Percentiles rank a stretch among this genome's conserved stretches.
phyloP scores from a whole-genome alignment of 768 basidiomycete species.

The Lentinus tigrinus region DNA sequence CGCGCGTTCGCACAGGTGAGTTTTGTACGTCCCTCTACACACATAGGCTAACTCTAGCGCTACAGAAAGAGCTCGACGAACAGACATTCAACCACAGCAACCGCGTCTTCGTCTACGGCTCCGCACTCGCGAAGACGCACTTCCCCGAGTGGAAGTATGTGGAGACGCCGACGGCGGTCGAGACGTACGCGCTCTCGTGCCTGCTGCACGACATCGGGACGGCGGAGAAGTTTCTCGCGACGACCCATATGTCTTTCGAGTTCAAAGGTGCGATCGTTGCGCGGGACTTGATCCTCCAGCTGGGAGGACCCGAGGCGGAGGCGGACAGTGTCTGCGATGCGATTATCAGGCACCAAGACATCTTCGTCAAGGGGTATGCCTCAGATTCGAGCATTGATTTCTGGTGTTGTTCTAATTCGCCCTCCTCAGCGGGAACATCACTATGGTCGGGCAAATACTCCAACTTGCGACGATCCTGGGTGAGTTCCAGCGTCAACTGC shows the following conservation, averaged over 20 bases:
- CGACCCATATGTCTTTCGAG: conserved; percentile 57
- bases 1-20: conserved; percentile 40
- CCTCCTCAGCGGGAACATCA: conserved; percentile 43
- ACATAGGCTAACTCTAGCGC: not conserved
- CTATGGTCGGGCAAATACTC: conserved; percentile 48
- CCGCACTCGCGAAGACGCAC: conserved; percentile 45
- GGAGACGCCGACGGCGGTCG: conserved; percentile 21
- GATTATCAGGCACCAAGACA: conserved; percentile 47
- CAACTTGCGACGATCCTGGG: conserved; percentile 50
- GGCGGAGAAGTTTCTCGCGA: conserved; percentile 45
- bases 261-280: conserved; percentile 55
- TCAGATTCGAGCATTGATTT: not conserved
- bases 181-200: conserved; percentile 52
- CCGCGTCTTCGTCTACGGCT: conserved; percentile 52
- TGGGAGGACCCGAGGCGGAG: conserved; percentile 45
- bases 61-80: conserved; percentile 41
- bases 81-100: conserved; percentile 50
- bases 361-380: conserved; percentile 43
- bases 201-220: conserved; percentile 55
- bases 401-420: not conserved
- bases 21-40: not conserved
- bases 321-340: conserved; percentile 54
- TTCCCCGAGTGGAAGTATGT: conserved; percentile 48
- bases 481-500: conserved; percentile 19
- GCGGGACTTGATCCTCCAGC: conserved; percentile 44